Evolutionary conservation across 352 stramenopile species (phyloP), one percentile per base, ranked within the genome.

Genomic region (Globisporangium lucens): DNA sequence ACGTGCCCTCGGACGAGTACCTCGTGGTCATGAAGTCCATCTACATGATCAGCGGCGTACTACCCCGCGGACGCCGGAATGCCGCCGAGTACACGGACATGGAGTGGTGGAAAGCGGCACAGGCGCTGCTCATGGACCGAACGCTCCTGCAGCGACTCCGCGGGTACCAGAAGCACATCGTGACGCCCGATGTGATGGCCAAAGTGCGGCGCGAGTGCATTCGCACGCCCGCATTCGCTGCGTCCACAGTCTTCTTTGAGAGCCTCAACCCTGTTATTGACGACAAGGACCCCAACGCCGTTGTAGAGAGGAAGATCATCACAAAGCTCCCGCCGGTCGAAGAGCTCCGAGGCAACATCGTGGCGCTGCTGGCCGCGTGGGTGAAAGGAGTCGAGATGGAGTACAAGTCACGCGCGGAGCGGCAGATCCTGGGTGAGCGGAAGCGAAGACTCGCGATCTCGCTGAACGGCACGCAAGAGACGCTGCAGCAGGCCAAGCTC

Each of bases 101-200:
- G 17, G 86, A 94, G 56, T 94, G 86, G 86, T 93, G 84, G 86
- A 90, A 91, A 58, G 85, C 84, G 0, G 79, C 80, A 13, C 87
- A 94, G 61, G 85, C 87, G 10, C 56, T 94, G 65, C 72, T 94
- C 17, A 94, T 94, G 85, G 85, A 94, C 66, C 80, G 87, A 27
- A 82, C 74, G 47, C 62, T 94, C 9, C 56, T 94, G 20, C 80
- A 83, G 43, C 76, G 79, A 7, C 61, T 94, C 36, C 71, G 86
- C 4, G 68, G 77, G 0, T 91, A 90, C 61, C 72, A 77, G 0
- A 75, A 89, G 22, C 79, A 85, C 22, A 56, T 49, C 1, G 67
- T 93, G 29, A 75, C 80, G 0, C 68, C 85, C 1, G 85, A 94
- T 8, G 77, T 94, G 13, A 92, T 93, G 75, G 73, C 82, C 0